Base-by-base conservation (phyloP, 495 filamentous ascomycete species). In the Delitschia confertaspora region DNA sequence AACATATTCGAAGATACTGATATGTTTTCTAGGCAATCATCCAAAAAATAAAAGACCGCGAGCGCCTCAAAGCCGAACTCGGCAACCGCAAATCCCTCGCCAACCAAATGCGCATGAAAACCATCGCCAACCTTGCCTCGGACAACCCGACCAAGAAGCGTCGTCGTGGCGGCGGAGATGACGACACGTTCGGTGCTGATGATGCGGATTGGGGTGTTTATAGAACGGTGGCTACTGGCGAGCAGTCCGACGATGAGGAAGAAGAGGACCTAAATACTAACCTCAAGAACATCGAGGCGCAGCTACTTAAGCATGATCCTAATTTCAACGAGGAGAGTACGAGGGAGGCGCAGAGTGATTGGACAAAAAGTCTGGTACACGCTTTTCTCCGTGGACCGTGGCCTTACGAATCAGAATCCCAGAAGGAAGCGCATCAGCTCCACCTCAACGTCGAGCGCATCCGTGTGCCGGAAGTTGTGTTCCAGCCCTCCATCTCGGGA, bases 201-300 rank as follows among this genome's bases (percentile, higher is more conserved):
- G 91, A 98, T 53, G 86, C 89, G 43, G 91, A 98, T 62, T 98
- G 91, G 91, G 82, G 83, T 38, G 85, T 98, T 10, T 98, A 98
- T 64, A 79, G 93, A 14, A 82, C 78, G 18, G 88, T 98, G 30
- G 86, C 86, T 3, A 85, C 79, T 1, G 87, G 83, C 11, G 78
- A 82, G 6, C 64, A 65, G 13, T 82, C 79, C 51, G 85, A 88
- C 57, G 80, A 83, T 13, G 80, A 85, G 47, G 81, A 85, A 42
- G 88, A 94, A 51, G 88, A 95, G 63, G 89, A 95, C 49, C 70
- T 94, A 0, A 75, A 74, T 23, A 74, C 68, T 2, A 72, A 71
- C 33, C 73, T 98, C 20, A 79, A 82, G 50, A 65, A 63, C 1
- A 72, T 93, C 3, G 91, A 98, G 65, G 74, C 78, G 16, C 83